A percentile compares a stretch with the other conserved stretches of the same genome.
Conservation (phyloP, 2,329 filamentous ascomycete species). For the Clarireedia monteithiana region DNA sequence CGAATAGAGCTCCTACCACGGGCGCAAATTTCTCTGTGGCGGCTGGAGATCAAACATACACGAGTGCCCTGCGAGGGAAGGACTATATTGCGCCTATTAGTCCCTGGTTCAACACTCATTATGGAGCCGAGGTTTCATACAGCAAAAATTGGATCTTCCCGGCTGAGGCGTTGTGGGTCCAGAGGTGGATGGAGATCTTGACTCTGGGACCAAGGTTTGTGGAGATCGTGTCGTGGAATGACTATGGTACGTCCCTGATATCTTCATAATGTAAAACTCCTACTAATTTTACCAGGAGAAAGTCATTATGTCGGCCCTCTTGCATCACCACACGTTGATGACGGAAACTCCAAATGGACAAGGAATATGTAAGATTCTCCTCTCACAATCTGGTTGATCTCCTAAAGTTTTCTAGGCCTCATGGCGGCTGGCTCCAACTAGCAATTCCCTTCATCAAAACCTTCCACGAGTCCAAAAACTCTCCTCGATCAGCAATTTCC, state of each 20-base stretch:
- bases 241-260: background rate
- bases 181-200: slow-evolving; percentile 2
- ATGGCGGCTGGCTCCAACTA: slow-evolving; percentile 1
- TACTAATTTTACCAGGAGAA: background rate
- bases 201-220: background rate
- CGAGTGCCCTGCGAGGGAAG: background rate
- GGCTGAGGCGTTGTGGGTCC: background rate
- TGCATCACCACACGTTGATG: background rate
- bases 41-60: background rate
- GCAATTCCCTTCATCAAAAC: slow-evolving; percentile 3
- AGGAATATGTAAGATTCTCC: background rate
- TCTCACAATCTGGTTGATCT: background rate
- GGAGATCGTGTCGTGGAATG: slow-evolving; percentile 7
- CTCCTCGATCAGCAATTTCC: background rate
- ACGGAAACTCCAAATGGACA: slow-evolving; percentile 8
- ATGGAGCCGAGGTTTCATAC: slow-evolving; percentile 1
- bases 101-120: slow-evolving; percentile 8
- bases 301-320: slow-evolving; percentile 7
- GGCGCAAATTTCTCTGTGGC: background rate
- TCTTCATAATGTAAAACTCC: background rate
- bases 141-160: slow-evolving; percentile 11
- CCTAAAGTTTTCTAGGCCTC: background rate
- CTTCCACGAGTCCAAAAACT: background rate
- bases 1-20: background rate
- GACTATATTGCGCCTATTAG: slow-evolving; percentile 2